Base-by-base conservation (phyloP, 2,329 filamentous ascomycete species). In the Colletotrichum brevisporum region DNA sequence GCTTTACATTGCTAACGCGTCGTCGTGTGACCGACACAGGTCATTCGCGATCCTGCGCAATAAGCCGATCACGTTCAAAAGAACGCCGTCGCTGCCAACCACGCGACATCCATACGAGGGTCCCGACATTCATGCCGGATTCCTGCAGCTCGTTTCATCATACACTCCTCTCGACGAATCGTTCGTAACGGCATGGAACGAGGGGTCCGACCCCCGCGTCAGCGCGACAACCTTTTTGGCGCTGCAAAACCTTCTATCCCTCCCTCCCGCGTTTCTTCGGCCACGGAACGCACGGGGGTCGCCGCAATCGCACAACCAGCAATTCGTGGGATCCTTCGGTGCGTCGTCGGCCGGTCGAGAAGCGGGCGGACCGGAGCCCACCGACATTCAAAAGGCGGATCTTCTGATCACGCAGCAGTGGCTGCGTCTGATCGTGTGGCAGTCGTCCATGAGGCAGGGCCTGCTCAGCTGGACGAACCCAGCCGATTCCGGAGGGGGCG, bases 371-470 rank as follows among this genome's bases (percentile, higher is more conserved):
- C 85, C 86, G 57, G 76, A 78, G 69, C 77, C 80, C 5, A 91
- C 89, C 0, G 88, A 91, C 67, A 90, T 89, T 21, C 91, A 93
- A 73, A 91, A 90, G 62, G 89, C 91, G 6, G 90, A 93, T 73
- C 84, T 93, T 18, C 83, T 91, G 51, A 86, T 91, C 61, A 92
- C 90, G 2, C 91, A 93, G 75, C 90, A 92, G 74, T 93, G 91
- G 91, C 82, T 93, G 5, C 84, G 88, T 18, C 88, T 90, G 1
- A 91, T 92, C 80, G 87, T 92, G n/a, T 93, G 91, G 91, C 91
- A 92, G 73, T 85, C 91, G 2, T 90, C 90, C 3, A 91, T 91
- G 73, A 86, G 88, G 21, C 89, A 91, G 72, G 88, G 89, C 4
- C 86, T 89, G 26, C 82, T 92, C 21, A 90, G 89, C 39, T 89